Evolutionary conservation across 805 yeast genomes (phyloP).

Genomic region (Kodamaea kakaduensis): DNA sequence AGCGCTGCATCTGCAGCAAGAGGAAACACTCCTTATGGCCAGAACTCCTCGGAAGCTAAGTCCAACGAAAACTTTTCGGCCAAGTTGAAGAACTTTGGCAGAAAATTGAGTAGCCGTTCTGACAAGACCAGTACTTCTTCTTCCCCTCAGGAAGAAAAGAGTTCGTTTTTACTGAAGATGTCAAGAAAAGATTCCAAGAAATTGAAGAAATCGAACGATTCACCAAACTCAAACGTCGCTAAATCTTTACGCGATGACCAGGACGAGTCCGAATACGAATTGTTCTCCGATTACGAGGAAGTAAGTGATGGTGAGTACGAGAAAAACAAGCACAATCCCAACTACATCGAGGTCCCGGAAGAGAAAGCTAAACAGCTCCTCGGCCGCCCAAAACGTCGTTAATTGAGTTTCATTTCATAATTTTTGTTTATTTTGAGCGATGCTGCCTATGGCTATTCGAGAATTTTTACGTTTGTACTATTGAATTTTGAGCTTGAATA

Average conservation of each 20-base stretch:
- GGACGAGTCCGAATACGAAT: conserved; percentile 14
- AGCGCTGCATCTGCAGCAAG: conserved; percentile 29
- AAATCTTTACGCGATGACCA: background rate
- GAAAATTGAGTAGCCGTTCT: conserved; percentile 13
- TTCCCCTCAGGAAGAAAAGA: conserved; percentile 1
- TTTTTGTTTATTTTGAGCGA: conserved; percentile 1
- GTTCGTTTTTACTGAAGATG: conserved; percentile 5
- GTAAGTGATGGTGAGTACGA: conserved; percentile 47
- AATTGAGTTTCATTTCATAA: background rate
- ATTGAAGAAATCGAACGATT: conserved; percentile 4
- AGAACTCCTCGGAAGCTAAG: conserved; percentile 19
- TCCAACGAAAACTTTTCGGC: conserved; percentile 10
- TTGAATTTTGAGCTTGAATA: background rate
- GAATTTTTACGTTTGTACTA: background rate
- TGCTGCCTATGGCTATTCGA: background rate
- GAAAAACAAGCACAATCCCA: conserved; percentile 43
- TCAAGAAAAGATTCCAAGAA: conserved; percentile 7
- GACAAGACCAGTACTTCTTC: conserved; percentile 1
- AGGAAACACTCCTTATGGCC: conserved; percentile 19
- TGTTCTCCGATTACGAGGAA: conserved; percentile 40
- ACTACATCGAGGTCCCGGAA: conserved; percentile 39
- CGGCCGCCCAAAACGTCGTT: conserved; percentile 7
- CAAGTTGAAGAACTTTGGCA: conserved; percentile 16
- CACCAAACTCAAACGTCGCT: conserved; percentile 7
- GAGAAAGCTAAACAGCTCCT: conserved; percentile 15